Base-by-base conservation (phyloP, 225 moss, liverwort and hornwort species). In the Pseudisothecium myosuroides region DNA sequence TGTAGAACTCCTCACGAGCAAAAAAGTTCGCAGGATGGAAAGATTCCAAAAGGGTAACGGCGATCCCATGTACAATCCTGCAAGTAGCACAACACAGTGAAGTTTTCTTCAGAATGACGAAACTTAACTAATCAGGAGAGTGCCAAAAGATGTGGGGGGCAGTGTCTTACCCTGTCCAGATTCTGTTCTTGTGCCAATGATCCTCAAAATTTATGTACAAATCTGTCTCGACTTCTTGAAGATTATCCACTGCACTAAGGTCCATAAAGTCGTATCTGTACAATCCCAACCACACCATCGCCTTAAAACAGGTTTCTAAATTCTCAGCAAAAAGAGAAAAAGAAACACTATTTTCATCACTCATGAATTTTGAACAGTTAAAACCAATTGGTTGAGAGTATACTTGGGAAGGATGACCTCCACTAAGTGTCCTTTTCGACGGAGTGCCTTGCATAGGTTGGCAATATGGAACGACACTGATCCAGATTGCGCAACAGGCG, bases 401-500 rank as follows among this genome's bases (percentile, higher is more conserved):
- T 93, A 96, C 96, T 96, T 96, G 88, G 96, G 96, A 89, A 96
- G 91, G 75, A 96, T 95, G 88, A 95, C 95, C 90, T 96, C 96
- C 89, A 96, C 96, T 88, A 96, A 84, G 90, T 96, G 94, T 62
- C 96, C 96, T 87, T 92, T 96, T 63, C 90, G 93, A 72, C 93
- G 91, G 84, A 96, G 91, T 59, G 92, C 92, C 87, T 88, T 91
- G 88, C 92, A 92, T 88, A 96, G 87, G 86, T 92, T 90, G 87
- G 95, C 88, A 85, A 95, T 88, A 81, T 87, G 91, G 59, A 91
- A 86, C 50, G 95, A 94, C 65, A 91, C 69, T 81, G 92, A 85
- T 86, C 93, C 92, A 85, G 92, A 89, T 81, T 89, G 88, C 23
- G 95, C 92, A 81, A 95, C 60, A 87, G 96, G 94, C 55, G 93